Evolutionary conservation across 1,139 yeast species (phyloP).

Genomic region (Yamadazyma atmosphaerica): DNA sequence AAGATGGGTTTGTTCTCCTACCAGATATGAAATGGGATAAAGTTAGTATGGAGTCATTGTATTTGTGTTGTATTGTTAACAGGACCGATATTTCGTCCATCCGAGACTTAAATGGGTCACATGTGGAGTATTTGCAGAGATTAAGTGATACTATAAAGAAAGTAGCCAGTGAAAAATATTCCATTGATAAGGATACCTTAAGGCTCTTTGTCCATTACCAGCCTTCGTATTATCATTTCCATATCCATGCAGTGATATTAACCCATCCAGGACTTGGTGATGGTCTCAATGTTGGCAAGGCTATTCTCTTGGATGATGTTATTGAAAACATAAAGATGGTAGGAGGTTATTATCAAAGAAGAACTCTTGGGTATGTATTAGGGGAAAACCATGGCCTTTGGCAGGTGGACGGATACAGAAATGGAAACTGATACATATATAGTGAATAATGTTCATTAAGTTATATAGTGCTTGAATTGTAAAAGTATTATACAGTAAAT

Average conservation of each 20-base stretch:
- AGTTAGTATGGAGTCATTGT: conserved; percentile 63
- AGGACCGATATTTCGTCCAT: conserved; percentile 71
- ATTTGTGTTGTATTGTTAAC: conserved; percentile 75
- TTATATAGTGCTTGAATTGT: too few species aligned
- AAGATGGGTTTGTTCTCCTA: conserved; percentile 57
- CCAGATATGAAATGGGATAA: conserved; percentile 97
- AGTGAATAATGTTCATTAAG: not conserved
- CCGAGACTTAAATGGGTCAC: conserved; percentile 66
- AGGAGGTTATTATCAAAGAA: conserved; percentile 47
- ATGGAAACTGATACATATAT: not conserved
- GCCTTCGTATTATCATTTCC: conserved; percentile 95
- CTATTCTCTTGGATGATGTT: conserved; percentile 76
- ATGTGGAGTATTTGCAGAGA: conserved; percentile 54
- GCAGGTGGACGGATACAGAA: conserved; percentile 35
- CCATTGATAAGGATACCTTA: conserved; percentile 46
- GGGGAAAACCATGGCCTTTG: conserved; percentile 84
- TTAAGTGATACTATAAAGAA: conserved; percentile 46
- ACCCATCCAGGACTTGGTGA: conserved; percentile 72
- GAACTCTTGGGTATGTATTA: conserved; percentile 53
- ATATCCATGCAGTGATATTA: conserved; percentile 83
- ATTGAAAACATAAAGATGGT: conserved; percentile 62
- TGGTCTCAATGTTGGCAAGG: conserved; percentile 76
- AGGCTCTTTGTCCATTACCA: conserved; percentile 86
- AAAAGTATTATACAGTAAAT: too few species aligned
- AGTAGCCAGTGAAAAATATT: conserved; percentile 48